These are phyloP conservation scores for Cenococcum geophilum DNA, from an alignment of 495 filamentous ascomycete species.

Conservation along the genomic window DNA sequence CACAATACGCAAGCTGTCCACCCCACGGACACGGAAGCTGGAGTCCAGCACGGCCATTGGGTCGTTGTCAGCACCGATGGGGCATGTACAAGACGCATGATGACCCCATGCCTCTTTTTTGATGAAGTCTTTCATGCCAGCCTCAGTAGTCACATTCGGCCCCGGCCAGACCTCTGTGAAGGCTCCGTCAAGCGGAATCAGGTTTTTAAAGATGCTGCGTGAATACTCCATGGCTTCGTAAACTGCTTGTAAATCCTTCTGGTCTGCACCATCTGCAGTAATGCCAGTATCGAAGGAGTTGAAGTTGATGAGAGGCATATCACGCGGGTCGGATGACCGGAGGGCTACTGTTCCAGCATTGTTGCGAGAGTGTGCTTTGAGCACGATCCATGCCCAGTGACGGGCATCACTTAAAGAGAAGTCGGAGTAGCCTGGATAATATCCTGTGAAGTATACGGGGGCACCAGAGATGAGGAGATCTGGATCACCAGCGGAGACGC, in stretches of 20 bases:
- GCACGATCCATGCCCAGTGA: conserved; percentile 36
- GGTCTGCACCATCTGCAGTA: background rate
- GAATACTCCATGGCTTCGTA: conserved; percentile 28
- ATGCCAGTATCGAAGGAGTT: conserved; percentile 30
- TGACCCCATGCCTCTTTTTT: conserved; percentile 48
- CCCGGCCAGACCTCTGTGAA: conserved; percentile 24
- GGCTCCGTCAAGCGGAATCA: conserved; percentile 14
- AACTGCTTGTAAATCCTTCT: conserved; percentile 24
- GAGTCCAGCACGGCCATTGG: conserved; percentile 47
- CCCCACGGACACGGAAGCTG: conserved; percentile 48
- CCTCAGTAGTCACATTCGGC: conserved; percentile 7
- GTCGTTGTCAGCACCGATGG: conserved; percentile 48
- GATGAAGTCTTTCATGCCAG: conserved; percentile 31
- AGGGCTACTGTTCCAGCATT: conserved; percentile 30
- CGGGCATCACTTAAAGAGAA: conserved; percentile 35
- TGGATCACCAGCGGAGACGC: conserved; percentile 37
- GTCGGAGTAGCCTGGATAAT: conserved; percentile 42
- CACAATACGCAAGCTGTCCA: conserved; percentile 44
- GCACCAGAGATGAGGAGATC: conserved; percentile 52
- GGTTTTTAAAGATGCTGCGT: conserved; percentile 18
- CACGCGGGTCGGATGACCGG: conserved; percentile 23
- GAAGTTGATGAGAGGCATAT: conserved; percentile 33
- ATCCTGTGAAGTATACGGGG: conserved; percentile 49
- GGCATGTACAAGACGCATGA: conserved; percentile 46
- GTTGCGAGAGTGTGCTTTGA: conserved; percentile 32